phyloP scores from a whole-genome alignment of 176 grass and related monocot genomes.

The Cymbopogon citratus region DNA sequence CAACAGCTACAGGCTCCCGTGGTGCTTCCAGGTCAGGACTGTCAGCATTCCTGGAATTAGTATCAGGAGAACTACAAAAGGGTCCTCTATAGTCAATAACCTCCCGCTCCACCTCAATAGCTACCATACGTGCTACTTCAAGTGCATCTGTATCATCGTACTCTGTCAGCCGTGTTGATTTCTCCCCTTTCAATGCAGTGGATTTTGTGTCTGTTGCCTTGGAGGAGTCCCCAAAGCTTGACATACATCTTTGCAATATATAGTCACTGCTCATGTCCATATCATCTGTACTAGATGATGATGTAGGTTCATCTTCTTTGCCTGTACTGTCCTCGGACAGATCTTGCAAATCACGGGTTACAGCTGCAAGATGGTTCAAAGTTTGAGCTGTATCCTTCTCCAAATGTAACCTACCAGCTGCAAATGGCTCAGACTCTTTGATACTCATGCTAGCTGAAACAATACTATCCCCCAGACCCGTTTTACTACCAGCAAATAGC shows the following conservation, averaged over 20 bases:
- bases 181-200: slow-evolving; percentile 18
- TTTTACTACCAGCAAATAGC: slow-evolving; percentile 8
- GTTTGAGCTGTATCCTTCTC: slow-evolving; percentile 19
- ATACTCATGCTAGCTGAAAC: slow-evolving; percentile 3
- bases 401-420: slow-evolving; percentile 8
- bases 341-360: slow-evolving; percentile 22
- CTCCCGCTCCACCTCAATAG: slow-evolving; percentile 63
- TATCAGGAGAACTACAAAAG: slow-evolving; percentile 68
- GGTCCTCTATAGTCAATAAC: slow-evolving; percentile 76
- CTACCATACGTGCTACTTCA: slow-evolving; percentile 60
- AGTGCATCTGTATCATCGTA: slow-evolving; percentile 69
- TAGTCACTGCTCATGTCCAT: slow-evolving; percentile 19
- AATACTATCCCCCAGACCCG: slow-evolving; percentile 1
- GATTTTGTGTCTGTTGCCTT: slow-evolving; percentile 34
- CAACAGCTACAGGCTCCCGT: slow-evolving; percentile 13
- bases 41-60: slow-evolving; percentile 37
- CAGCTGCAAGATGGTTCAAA: slow-evolving; percentile 25
- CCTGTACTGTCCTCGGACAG: slow-evolving; percentile 29
- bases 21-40: slow-evolving; percentile 38
- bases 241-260: slow-evolving; percentile 30
- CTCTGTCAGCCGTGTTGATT: slow-evolving; percentile 35
- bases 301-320: slow-evolving; percentile 37
- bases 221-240: slow-evolving; percentile 43
- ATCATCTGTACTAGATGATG: slow-evolving; percentile 34
- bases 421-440: slow-evolving; percentile 18